Conservation (phyloP, 1,284 basidiomycete genomes). For the Filobasidium uniguttulatum region DNA sequence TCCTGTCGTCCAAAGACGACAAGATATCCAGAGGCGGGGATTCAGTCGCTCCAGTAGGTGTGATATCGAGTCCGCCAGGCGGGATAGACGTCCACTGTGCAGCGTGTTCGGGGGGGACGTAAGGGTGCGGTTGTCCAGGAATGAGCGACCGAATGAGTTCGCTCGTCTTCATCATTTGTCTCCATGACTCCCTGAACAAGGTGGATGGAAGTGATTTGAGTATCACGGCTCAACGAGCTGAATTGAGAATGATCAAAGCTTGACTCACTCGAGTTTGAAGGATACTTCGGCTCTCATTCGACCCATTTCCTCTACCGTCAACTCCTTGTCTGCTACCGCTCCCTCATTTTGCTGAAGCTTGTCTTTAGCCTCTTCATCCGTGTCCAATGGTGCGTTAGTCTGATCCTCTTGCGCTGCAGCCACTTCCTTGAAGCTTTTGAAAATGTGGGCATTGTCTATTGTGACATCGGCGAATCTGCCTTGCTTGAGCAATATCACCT, state of each 20-base stretch:
- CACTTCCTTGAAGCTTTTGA: slow-evolving; percentile 1
- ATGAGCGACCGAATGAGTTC: slow-evolving; percentile 12
- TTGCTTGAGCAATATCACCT: slow-evolving; percentile 6
- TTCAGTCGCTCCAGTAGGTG: neutral
- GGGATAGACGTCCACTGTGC: neutral
- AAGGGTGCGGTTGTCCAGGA: slow-evolving; percentile 5
- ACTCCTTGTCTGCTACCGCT: neutral
- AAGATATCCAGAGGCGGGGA: slow-evolving; percentile 2
- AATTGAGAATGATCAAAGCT: neutral
- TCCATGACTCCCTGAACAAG: slow-evolving; percentile 10
- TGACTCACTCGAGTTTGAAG: slow-evolving; percentile 6
- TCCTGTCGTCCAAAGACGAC: slow-evolving; percentile 1
- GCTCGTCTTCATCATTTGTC: slow-evolving; percentile 11
- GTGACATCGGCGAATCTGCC: slow-evolving; percentile 10
- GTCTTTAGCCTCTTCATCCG: neutral
- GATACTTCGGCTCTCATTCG: slow-evolving; percentile 11
- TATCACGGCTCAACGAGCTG: neutral
- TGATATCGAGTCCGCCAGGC: neutral
- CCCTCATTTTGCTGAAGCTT: neutral
- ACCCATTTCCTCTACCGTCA: slow-evolving; percentile 14
- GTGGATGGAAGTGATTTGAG: too few relatives aligned
- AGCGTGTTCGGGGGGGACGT: slow-evolving; percentile 5
- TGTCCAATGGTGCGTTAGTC: neutral
- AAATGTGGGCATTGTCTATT: neutral
- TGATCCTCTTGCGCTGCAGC: neutral